phyloP scores from a whole-genome alignment of 169 alveolate species.

The Plasmodium gallinaceum region DNA sequence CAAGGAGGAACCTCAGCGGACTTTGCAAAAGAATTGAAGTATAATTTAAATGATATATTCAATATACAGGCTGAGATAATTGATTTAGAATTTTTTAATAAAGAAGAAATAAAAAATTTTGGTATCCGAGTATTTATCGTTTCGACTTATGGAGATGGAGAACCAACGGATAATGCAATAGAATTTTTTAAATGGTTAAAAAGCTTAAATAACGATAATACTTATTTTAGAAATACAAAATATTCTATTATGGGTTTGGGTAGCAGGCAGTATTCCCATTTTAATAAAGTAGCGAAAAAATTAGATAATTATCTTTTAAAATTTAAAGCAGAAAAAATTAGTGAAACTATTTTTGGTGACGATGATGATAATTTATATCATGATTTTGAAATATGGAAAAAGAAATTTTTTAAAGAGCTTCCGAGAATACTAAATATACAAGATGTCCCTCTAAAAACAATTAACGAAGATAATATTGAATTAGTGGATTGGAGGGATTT shows the following conservation, averaged over 20 bases:
- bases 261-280: conserved; percentile 82
- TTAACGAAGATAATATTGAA: conserved; percentile 37
- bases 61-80: conserved; percentile 55
- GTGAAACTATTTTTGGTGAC: conserved; percentile 82
- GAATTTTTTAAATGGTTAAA: conserved; percentile 82
- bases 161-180: conserved; percentile 87
- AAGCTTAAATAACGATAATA: conserved; percentile 45
- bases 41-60: conserved; percentile 45
- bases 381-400: conserved; percentile 85
- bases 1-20: conserved; percentile 84
- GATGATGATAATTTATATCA: conserved; percentile 81
- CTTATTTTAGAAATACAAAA: conserved; percentile 49
- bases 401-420: conserved; percentile 68
- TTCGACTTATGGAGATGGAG: conserved; percentile 90
- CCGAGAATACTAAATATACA: conserved; percentile 16
- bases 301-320: conserved; percentile 71
- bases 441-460: conserved; percentile 1
- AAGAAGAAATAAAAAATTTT: conserved; percentile 62
- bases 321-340: conserved; percentile 78
- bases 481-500: conserved; percentile 73
- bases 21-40: conserved; percentile 75
- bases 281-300: conserved; percentile 82
- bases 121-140: conserved; percentile 79
- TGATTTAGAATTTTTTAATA: conserved; percentile 79
- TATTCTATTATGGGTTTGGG: conserved; percentile 86